Conservation (phyloP, 345 rosid species). For the Ceriops tagal region DNA sequence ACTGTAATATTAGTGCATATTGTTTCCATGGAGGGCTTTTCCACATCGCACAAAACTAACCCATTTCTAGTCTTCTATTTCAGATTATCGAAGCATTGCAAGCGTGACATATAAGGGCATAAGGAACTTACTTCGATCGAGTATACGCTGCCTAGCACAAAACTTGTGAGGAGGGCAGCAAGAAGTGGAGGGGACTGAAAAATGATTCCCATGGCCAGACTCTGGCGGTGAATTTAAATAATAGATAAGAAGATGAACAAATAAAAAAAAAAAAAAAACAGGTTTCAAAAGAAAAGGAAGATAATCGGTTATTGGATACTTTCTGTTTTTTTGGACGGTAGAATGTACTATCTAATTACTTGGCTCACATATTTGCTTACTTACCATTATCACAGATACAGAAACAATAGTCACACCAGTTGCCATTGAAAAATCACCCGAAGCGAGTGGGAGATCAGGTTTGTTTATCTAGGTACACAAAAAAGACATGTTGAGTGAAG, state of each 20-base stretch:
- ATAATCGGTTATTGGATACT: background rate
- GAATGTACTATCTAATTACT: too few species aligned
- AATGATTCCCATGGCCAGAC: slow-evolving; percentile 28
- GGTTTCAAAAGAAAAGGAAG: background rate
- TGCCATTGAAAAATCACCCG: slow-evolving; percentile 30
- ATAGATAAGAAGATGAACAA: background rate
- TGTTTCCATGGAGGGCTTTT: too few species aligned
- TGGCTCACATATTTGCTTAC: background rate
- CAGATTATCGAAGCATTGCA: background rate
- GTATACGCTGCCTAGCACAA: slow-evolving; percentile 31
- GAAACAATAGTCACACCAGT: slow-evolving; percentile 27
- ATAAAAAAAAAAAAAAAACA: background rate
- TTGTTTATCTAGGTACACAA: slow-evolving; percentile 26
- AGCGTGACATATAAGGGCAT: background rate
- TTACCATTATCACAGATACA: slow-evolving; percentile 22
- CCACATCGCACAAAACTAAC: too few species aligned
- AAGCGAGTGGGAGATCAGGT: slow-evolving; percentile 36
- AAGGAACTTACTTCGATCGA: slow-evolving; percentile 32
- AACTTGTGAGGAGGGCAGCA: slow-evolving; percentile 22
- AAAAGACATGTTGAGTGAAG: too few species aligned
- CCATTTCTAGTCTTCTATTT: too few species aligned
- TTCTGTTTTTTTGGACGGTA: too few species aligned
- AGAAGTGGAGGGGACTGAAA: slow-evolving; percentile 30
- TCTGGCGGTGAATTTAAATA: slow-evolving; percentile 13
- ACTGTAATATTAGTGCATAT: too few species aligned